Percentiles rank a stretch among this genome's conserved stretches.
Evolutionary conservation across 371 early-diverging fungal genomes (phyloP).

Genomic region (Batkoa obscura): DNA sequence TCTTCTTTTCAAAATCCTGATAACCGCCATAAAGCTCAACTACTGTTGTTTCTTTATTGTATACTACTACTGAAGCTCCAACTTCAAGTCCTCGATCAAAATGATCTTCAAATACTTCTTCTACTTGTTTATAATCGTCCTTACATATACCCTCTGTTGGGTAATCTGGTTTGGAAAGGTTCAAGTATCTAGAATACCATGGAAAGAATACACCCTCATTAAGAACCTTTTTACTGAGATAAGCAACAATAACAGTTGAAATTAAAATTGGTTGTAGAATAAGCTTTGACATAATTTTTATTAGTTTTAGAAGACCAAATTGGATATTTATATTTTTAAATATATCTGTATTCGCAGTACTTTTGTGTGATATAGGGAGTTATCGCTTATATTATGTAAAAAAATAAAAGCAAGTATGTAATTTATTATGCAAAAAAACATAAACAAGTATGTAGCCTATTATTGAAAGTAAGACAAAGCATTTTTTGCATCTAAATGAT

Average conservation of each 20-base stretch:
- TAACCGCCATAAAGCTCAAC: slow-evolving; percentile 42
- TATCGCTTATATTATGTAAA: too few species aligned
- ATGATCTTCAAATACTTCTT: slow-evolving; percentile 5
- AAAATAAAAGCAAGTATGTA: too few species aligned
- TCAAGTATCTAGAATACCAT: background rate
- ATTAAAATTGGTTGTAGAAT: too few species aligned
- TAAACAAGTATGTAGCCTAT: too few species aligned
- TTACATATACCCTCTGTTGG: background rate
- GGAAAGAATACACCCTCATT: background rate
- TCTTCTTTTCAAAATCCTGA: slow-evolving; percentile 19
- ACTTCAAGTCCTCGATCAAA: slow-evolving; percentile 18
- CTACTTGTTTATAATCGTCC: background rate
- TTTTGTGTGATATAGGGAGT: too few species aligned
- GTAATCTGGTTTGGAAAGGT: background rate
- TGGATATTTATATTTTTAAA: too few species aligned
- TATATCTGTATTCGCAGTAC: background rate
- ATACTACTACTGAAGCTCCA: slow-evolving; percentile 27
- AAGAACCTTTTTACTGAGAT: too few species aligned
- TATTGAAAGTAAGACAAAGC: too few species aligned
- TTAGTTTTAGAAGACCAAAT: too few species aligned
- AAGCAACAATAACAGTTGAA: background rate
- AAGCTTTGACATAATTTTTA: too few species aligned
- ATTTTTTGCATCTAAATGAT: too few species aligned
- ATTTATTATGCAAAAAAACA: too few species aligned
- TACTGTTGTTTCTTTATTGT: slow-evolving; percentile 30